These are phyloP conservation scores for Massarina eburnea DNA, from an alignment of 2,329 filamentous ascomycete genomes.

Conservation along the genomic window DNA sequence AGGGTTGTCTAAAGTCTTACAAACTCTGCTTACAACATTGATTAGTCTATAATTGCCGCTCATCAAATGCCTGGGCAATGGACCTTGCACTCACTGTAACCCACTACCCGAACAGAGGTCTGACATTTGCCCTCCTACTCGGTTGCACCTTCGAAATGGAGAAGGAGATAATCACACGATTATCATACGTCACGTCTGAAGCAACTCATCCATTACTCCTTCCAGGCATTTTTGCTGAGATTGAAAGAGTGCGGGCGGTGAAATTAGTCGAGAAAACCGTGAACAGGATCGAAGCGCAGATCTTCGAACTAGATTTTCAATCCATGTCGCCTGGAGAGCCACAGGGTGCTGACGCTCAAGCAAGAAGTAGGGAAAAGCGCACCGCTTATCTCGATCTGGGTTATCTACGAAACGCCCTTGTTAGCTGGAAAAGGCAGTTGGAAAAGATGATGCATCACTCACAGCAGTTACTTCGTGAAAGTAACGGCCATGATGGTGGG, in stretches of 20 bases:
- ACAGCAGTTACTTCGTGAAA: neutral
- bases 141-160: conserved; percentile 11
- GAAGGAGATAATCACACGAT: conserved; percentile 9
- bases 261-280: conserved; percentile 14
- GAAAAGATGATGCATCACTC: conserved; percentile 10
- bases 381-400: conserved; percentile 17
- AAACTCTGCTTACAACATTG: neutral
- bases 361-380: conserved; percentile 13
- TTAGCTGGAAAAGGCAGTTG: conserved; percentile 20
- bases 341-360: conserved; percentile 4
- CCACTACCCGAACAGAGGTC: conserved; percentile 7
- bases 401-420: conserved; percentile 17
- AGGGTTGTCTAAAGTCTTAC: neutral
- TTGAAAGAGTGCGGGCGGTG: conserved; percentile 14
- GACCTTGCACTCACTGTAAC: conserved; percentile 20
- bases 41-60: conserved; percentile 22
- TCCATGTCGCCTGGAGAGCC: neutral
- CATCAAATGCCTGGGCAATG: conserved; percentile 15
- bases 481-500: neutral
- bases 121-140: conserved; percentile 19
- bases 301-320: conserved; percentile 14
- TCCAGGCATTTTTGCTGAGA: conserved; percentile 17
- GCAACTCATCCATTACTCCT: conserved; percentile 17
- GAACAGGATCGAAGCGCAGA: conserved; percentile 14
- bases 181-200: conserved; percentile 7